Evolutionary conservation across 257 asterid species (phyloP).

Genomic region (Rhazya stricta): DNA sequence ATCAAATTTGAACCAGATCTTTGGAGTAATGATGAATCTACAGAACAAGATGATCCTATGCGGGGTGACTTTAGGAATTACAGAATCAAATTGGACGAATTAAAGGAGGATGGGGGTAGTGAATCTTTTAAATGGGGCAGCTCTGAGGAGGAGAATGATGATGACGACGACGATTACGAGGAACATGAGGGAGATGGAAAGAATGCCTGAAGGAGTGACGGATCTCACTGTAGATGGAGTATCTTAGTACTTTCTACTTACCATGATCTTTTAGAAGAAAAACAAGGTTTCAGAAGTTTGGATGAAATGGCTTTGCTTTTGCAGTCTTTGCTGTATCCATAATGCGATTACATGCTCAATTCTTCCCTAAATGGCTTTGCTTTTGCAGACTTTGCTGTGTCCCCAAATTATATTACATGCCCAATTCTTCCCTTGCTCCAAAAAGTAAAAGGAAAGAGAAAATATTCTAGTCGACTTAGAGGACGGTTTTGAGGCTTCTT

Average conservation of each 20-base stretch:
- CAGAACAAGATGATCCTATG: background rate
- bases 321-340: too few species aligned
- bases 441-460: too few species aligned
- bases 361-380: too few species aligned
- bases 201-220: background rate
- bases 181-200: background rate
- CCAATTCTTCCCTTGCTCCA: too few species aligned
- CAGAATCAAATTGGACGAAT: conserved; percentile 17
- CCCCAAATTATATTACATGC: too few species aligned
- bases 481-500: background rate
- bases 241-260: too few species aligned
- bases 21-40: conserved; percentile 20
- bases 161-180: conserved; percentile 12
- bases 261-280: background rate
- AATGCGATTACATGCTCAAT: too few species aligned
- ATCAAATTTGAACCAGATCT: conserved; percentile 30
- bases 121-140: background rate
- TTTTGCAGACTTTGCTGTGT: too few species aligned
- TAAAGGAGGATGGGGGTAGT: conserved; percentile 22
- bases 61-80: conserved; percentile 27
- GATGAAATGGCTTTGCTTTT: too few species aligned
- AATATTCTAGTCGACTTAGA: background rate
- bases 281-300: too few species aligned
- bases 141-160: conserved; percentile 23
- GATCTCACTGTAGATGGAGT: background rate